Evolutionary conservation across 2,329 filamentous ascomycete genomes (phyloP).

Genomic region (Pestalotiopsis sp.): DNA sequence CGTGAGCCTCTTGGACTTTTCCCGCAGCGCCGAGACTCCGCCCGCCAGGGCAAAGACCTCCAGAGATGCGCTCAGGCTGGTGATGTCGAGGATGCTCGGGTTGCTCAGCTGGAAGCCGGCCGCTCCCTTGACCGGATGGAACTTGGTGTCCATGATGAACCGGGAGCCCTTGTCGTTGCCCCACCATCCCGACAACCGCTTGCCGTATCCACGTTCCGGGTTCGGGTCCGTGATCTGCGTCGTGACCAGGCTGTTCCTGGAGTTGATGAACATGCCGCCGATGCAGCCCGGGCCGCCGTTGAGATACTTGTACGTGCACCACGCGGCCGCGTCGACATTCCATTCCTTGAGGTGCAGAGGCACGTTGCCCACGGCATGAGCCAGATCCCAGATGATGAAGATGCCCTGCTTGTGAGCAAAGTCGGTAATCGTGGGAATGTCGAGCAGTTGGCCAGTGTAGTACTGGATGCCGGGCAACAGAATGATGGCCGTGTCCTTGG

Average conservation of each 20-base stretch:
- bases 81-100: conserved; percentile 74
- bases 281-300: conserved; percentile 77
- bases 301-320: conserved; percentile 86
- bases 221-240: conserved; percentile 32
- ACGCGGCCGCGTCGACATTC: conserved; percentile 77
- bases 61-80: conserved; percentile 68
- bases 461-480: conserved; percentile 79
- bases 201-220: conserved; percentile 41
- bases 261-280: conserved; percentile 74
- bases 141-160: conserved; percentile 78
- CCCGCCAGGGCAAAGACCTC: conserved; percentile 71
- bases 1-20: conserved; percentile 68
- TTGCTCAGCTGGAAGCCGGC: conserved; percentile 79
- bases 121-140: conserved; percentile 72
- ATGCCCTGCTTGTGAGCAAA: conserved; percentile 70
- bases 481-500: conserved; percentile 67
- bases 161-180: conserved; percentile 70
- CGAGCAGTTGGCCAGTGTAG: conserved; percentile 78
- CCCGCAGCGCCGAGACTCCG: conserved; percentile 61
- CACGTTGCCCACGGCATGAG: conserved; percentile 79
- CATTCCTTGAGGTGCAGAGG: conserved; percentile 73
- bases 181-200: conserved; percentile 80
- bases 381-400: conserved; percentile 77
- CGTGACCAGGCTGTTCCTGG: conserved; percentile 56
- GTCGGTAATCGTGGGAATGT: conserved; percentile 72